Evolutionary conservation across 1,284 basidiomycete species (phyloP).

Genomic region (Heterobasidion parviporum): DNA sequence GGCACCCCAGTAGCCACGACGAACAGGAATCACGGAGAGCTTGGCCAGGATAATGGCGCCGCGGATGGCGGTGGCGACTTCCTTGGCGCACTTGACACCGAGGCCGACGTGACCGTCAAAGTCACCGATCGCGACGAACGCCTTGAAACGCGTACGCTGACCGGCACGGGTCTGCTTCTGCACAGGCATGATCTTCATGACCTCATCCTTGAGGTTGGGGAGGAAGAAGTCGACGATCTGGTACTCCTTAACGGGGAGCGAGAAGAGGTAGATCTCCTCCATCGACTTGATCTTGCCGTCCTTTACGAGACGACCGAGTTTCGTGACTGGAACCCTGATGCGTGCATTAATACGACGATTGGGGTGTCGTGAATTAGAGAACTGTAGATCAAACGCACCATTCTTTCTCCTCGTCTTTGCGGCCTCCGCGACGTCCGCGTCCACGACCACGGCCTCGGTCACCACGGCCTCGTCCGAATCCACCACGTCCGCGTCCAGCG

Average conservation of each 20-base stretch:
- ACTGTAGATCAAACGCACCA: constrained; percentile 55
- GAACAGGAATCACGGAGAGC: constrained; percentile 91
- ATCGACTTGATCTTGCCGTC: constrained; percentile 99
- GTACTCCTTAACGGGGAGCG: constrained; percentile 97
- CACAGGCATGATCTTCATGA: constrained; percentile 99
- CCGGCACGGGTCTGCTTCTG: constrained; percentile 99
- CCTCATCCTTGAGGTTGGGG: constrained; percentile 97
- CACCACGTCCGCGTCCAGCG: constrained; percentile 73
- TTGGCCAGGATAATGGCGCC: constrained; percentile 98
- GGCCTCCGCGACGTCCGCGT: constrained; percentile 89
- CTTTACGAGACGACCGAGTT: constrained; percentile 98
- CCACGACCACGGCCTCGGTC: constrained; percentile 77
- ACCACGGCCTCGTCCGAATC: constrained; percentile 77
- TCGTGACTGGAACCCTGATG: constrained; percentile 92
- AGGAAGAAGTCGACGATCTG: constrained; percentile 98
- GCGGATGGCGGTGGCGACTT: constrained; percentile 98
- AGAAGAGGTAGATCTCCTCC: constrained; percentile 99
- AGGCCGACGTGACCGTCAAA: constrained; percentile 98
- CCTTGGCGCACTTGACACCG: constrained; percentile 99
- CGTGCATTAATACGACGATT: background rate
- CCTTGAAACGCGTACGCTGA: constrained; percentile 99
- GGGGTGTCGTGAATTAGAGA: background rate
- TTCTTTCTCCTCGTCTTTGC: constrained; percentile 99
- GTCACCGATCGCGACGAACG: constrained; percentile 99
- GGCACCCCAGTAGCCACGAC: constrained; percentile 99